A percentile compares a stretch with the other conserved stretches of the same genome.
Conservation (phyloP, 2,329 filamentous ascomycete species). For the Hymenoscyphus albidus region DNA sequence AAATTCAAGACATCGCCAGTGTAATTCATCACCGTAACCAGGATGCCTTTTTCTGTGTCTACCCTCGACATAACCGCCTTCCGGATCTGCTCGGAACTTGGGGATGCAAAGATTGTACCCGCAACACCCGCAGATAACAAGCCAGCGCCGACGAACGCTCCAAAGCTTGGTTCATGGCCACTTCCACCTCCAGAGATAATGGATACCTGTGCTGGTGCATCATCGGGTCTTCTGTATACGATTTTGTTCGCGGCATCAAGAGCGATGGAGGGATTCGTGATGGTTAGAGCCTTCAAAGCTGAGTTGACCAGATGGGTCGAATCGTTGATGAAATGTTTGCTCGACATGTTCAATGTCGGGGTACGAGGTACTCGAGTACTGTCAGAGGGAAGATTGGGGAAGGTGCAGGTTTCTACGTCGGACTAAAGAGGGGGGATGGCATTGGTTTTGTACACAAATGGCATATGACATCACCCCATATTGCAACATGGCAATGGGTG, state of each 20-base stretch:
- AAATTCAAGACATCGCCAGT: constrained; percentile 89
- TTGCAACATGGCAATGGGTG: not conserved
- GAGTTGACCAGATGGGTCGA: constrained; percentile 72
- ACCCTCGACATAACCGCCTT: constrained; percentile 71
- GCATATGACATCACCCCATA: not conserved
- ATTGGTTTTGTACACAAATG: not conserved
- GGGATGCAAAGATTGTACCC: constrained; percentile 82
- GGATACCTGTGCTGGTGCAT: constrained; percentile 61
- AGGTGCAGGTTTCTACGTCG: not conserved
- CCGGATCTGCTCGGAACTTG: constrained; percentile 77
- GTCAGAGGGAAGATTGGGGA: not conserved
- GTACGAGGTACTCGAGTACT: too few species aligned
- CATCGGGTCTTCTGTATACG: constrained; percentile 64
- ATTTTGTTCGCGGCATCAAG: constrained; percentile 80
- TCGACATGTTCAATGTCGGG: constrained; percentile 40
- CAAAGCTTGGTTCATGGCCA: constrained; percentile 87
- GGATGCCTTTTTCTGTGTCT: constrained; percentile 65
- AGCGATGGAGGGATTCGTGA: constrained; percentile 79
- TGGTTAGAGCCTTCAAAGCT: constrained; percentile 71
- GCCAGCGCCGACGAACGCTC: constrained; percentile 77
- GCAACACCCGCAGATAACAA: constrained; percentile 78
- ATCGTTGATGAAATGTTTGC: constrained; percentile 88
- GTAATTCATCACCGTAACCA: constrained; percentile 96
- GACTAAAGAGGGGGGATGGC: not conserved
- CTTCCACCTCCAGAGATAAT: constrained; percentile 85